Evolutionary conservation across 257 asterid genomes (phyloP).

Genomic region (Leonotis leonurus): DNA sequence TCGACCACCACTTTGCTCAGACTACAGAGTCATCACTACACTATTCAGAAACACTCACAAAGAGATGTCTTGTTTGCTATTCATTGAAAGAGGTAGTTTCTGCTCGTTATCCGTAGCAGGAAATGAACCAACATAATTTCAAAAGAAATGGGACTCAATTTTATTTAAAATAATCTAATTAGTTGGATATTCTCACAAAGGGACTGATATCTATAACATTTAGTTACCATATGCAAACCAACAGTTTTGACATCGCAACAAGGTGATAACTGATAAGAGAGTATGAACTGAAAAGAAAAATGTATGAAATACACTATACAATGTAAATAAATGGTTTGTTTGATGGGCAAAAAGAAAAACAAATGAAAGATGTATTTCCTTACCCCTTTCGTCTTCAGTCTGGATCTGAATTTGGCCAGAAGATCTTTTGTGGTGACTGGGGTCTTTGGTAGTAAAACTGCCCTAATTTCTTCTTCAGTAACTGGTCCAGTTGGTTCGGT

Average conservation of each 20-base stretch:
- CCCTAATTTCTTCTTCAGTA: conserved; percentile 86
- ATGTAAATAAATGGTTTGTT: not conserved
- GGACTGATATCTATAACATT: too few relatives aligned
- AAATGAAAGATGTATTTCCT: not conserved
- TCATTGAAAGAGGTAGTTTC: not conserved
- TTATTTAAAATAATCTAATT: not conserved
- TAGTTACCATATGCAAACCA: too few relatives aligned
- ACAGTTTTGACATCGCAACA: too few relatives aligned
- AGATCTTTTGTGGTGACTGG: conserved; percentile 90
- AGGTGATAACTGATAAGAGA: too few relatives aligned
- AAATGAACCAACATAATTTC: not conserved
- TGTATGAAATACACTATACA: not conserved
- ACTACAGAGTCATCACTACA: not conserved
- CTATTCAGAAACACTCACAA: not conserved
- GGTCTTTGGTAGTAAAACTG: conserved; percentile 53
- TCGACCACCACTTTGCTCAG: not conserved
- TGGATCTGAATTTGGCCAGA: conserved; percentile 76
- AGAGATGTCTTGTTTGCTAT: too few relatives aligned
- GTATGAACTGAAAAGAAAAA: not conserved
- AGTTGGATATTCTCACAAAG: too few relatives aligned
- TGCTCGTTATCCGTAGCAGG: not conserved
- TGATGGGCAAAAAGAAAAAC: not conserved
- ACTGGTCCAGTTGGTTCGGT: conserved; percentile 83
- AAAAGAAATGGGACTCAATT: not conserved
- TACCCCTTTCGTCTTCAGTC: conserved; percentile 83